Evolutionary conservation across 805 yeast species (phyloP).

Genomic region (Monosporozyma unispora): DNA sequence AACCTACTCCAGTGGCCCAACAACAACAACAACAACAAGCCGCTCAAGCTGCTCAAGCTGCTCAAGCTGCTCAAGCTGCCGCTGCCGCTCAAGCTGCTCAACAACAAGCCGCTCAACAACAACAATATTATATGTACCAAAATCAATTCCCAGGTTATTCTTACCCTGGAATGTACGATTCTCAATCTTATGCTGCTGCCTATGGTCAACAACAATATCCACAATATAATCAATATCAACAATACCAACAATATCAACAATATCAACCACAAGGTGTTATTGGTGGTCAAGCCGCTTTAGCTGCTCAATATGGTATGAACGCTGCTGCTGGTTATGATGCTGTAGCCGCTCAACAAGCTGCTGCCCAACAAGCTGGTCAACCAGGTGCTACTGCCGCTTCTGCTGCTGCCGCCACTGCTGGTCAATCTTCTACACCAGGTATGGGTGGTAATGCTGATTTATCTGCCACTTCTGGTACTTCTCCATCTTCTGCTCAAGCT

Average conservation of each 20-base stretch:
- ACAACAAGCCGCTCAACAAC: slow-evolving; percentile 24
- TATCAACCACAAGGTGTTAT: slow-evolving; percentile 4
- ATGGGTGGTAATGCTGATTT: slow-evolving; percentile 18
- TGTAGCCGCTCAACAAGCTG: background rate
- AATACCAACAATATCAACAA: slow-evolving; percentile 21
- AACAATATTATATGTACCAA: slow-evolving; percentile 31
- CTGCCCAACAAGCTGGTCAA: background rate
- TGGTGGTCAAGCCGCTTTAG: slow-evolving; percentile 2
- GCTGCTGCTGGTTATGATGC: background rate
- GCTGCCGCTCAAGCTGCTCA: slow-evolving; percentile 14
- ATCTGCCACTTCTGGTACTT: slow-evolving; percentile 8
- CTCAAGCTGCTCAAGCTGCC: slow-evolving; percentile 19
- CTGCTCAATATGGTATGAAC: slow-evolving; percentile 1
- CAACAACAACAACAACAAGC: too few species aligned
- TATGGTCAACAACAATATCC: slow-evolving; percentile 29
- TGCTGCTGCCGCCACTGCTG: slow-evolving; percentile 8
- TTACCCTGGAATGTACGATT: slow-evolving; percentile 31
- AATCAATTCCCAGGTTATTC: slow-evolving; percentile 31
- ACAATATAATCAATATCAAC: slow-evolving; percentile 25
- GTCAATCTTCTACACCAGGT: slow-evolving; percentile 19
- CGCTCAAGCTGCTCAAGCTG: slow-evolving; percentile 13
- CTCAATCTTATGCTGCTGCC: slow-evolving; percentile 21
- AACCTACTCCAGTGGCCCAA: slow-evolving; percentile 6
- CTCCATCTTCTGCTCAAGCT: slow-evolving; percentile 21
- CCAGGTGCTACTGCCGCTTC: slow-evolving; percentile 2